Evolutionary conservation across 768 basidiomycete genomes (phyloP), one percentile per base, ranked within the genome.

Genomic region (Pholiota conissans): DNA sequence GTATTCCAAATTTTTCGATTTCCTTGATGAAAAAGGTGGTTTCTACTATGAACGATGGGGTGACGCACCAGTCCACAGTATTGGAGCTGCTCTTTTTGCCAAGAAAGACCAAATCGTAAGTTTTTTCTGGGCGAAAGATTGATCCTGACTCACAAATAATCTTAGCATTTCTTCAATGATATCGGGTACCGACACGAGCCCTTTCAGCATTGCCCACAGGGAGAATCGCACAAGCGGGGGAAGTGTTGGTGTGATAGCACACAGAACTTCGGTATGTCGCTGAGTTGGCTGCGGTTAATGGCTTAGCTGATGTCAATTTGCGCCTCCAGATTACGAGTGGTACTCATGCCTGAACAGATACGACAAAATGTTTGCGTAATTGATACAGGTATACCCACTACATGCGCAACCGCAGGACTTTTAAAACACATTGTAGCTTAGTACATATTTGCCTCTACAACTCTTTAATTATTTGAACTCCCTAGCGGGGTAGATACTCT

Each of bases 41-140:
- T 93, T 95, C 70, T 95, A 94, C 70, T 93, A 93, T 62, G 93
- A 95, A 84, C 86, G 93, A 30, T 94, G 93, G 93, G 96, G 96
- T 49, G 95, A 97, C 74, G 96, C 96, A 11, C 86, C 86, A 9
- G 84, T 94, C 7, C 92, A 94, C 67, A 91, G 88, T 53, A 94
- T 98, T 57, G 96, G 91, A 32, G 95, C 90, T 0, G 89, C 95
- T 0, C 77, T 98, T 8, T 91, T 98, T 62, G 89, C 93, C 0
- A 82, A 81, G 69, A 95, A 91, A 69, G 89, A 93, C 16, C 90
- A 93, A 72, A 86, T 98, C 40, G 79, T 80, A 62, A 59, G 75
- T 65, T 9, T 14, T 22, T 3, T 37, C 20, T 39, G 42, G 8
- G 48, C 47, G 60, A 20, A 59, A 28, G 14, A 39, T 51, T 35